Evolutionary conservation across 371 early-diverging fungal species (phyloP), one percentile per base, ranked within the genome.

Genomic region (Cokeromyces recurvatus): DNA sequence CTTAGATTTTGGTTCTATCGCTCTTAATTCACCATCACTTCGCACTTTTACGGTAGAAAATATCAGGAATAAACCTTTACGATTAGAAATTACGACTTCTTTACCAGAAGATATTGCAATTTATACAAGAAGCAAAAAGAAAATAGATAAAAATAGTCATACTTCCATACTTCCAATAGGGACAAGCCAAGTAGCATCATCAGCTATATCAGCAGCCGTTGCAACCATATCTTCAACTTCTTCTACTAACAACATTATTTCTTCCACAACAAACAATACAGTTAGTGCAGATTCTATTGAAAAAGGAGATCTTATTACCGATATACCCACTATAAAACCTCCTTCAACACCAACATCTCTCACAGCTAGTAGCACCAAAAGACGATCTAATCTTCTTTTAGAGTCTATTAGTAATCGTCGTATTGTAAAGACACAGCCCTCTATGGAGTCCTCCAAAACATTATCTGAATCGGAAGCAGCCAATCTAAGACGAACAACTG

Each of bases 1-100:
- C 68, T 59, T 98, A 43, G 97, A 98, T 57, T 95, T 91, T 63
- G 97, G 97, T 0, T 62, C 83, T 0, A 88, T 90, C 1, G 82
- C 93, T 6, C 55, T 92, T 27, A 92, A 94, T 53, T 80, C 94
- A 3, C 84, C 92, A 1, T 77, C 78, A 1, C 53, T 97, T 16
- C 80, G 94, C 8, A 83, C 86, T 4, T 85, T 95, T 48, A 81
- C 82, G 2, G 82, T 98, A 17, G 90, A 90, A 31, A 98, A 96
- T 54, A 86, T 95, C 39, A 80, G 86, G 16, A 53, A 57, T 39
- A 68, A 74, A 12, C 69, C 74, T 23, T 51, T 87, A 11, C 61
- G 65, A 1, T 53, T 87, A 32, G 79, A 82, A 42, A 55, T 87
- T 22, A 73, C 85, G 0, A 82, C 89, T 0, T 87, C 87, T 10